A percentile compares a stretch with the other conserved stretches of the same genome.
Conservation (phyloP, 2,329 filamentous ascomycete species). For the Exserohilum rostratum region DNA sequence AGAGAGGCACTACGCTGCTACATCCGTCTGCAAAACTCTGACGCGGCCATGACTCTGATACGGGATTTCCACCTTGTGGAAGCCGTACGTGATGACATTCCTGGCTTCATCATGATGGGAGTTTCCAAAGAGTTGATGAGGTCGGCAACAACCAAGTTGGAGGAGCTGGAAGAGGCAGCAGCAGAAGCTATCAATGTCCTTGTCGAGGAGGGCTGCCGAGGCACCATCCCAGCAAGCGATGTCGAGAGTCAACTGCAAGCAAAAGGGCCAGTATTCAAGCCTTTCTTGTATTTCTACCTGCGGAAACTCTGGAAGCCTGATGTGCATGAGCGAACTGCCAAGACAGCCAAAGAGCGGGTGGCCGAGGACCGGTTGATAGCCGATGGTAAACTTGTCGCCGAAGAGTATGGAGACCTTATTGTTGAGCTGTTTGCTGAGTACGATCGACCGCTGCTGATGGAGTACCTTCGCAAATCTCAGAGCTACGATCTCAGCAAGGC, state of each 20-base stretch:
- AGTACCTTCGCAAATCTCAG: conserved; percentile 83
- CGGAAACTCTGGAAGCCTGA: conserved; percentile 83
- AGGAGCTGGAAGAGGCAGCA: conserved; percentile 79
- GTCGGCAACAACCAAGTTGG: conserved; percentile 68
- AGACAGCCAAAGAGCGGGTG: conserved; percentile 48
- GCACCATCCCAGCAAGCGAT: conserved; percentile 76
- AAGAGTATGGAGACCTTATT: conserved; percentile 85
- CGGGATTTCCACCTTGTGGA: conserved; percentile 88
- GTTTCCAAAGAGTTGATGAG: conserved; percentile 74
- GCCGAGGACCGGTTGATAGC: conserved; percentile 54
- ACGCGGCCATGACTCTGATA: conserved; percentile 85
- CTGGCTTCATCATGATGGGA: conserved; percentile 84
- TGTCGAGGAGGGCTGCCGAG: conserved; percentile 88
- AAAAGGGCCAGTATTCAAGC: conserved; percentile 54
- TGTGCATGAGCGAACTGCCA: conserved; percentile 55
- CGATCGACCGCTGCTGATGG: conserved; percentile 79
- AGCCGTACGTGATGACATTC: conserved; percentile 86
- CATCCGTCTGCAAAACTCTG: conserved; percentile 88
- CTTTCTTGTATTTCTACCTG: conserved; percentile 93
- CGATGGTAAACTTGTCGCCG: conserved; percentile 73
- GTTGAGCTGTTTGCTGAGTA: conserved; percentile 86
- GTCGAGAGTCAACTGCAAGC: conserved; percentile 79
- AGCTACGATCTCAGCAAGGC: conserved; percentile 87
- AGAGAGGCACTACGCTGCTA: conserved; percentile 87
- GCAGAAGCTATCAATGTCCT: conserved; percentile 84